A percentile compares a stretch with the other conserved stretches of the same genome.
Conservation (phyloP, 148 eudicot species). For the Simmondsia chinensis region DNA sequence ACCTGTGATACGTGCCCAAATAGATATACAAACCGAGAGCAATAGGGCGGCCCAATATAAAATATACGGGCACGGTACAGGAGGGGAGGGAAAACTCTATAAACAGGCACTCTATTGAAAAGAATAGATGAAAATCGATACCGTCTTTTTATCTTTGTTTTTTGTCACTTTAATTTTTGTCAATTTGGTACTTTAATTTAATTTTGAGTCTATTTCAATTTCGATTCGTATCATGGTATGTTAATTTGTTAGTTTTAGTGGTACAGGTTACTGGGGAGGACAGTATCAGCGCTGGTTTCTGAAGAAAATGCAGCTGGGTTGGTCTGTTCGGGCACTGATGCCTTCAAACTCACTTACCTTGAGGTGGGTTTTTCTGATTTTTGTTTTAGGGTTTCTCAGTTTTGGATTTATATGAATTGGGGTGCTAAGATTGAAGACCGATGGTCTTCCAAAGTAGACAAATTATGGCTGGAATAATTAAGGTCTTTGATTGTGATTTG, state of each 20-base stretch:
- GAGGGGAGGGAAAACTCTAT: no score
- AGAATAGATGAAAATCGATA: no score
- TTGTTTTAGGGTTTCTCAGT: not conserved
- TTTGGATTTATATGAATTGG: not conserved
- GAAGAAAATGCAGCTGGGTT: conserved; percentile 46
- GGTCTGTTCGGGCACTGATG: conserved; percentile 26
- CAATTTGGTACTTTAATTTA: not conserved
- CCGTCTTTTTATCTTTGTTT: not conserved
- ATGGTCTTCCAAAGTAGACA: no score
- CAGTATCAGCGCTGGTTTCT: conserved; percentile 46
- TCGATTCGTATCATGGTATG: no score
- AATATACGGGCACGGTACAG: no score
- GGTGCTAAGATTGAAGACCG: no score
- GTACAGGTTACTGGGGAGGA: conserved; percentile 21
- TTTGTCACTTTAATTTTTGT: not conserved
- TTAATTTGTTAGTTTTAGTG: not conserved
- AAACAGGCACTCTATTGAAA: no score
- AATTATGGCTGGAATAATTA: no score
- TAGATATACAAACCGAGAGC: no score
- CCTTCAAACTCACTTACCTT: conserved; percentile 73
- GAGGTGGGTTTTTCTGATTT: conserved; percentile 50
- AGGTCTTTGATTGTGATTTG: not conserved
- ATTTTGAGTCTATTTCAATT: no score
- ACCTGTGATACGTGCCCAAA: no score
- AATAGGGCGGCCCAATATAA: no score